Evolutionary conservation across 805 yeast genomes (phyloP), one percentile per base, ranked within the genome.

Genomic region (Candida schatavii): DNA sequence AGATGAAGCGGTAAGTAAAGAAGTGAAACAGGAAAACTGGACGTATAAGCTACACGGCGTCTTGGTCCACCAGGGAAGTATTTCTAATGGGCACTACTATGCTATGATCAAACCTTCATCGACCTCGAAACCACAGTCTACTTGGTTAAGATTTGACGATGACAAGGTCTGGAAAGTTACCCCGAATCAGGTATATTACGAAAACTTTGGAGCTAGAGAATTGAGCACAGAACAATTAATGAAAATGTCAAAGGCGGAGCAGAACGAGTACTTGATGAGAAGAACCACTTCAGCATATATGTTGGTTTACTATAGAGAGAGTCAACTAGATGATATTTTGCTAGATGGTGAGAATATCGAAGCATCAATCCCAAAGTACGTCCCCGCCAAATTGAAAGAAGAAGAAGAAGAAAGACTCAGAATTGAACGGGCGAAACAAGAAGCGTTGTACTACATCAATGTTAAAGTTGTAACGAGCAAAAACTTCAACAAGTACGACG

Each of bases 261-360:
- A 79, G 42, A 81, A 80, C 46, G 82, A 75, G 37, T 82, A 83
- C 46, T 46, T 67, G 35, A 66, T 85, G 22, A 78, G 87, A 49
- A 80, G 96, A 36, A 93, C 88, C 29, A 90, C 98, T 0, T 87
- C 93, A 32, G 99, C 99, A 2, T 93, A 93, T 57, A 93, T 93
- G 99, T 77, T 93, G 64, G 98, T 93, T 2, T 93, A 93, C 58
- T 77, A 90, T 47, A 75, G 95, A 41, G 80, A 86, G 55, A 66
- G 76, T 2, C 76, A 76, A 30, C 61, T 80, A 29, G 72, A 69
- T 2, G 74, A 72, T 10, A 71, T 91, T 13, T 70, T 93, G 44
- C 80, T 79, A 10, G 80, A 77, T 0, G 74, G 63, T 3, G 81
- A 75, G 37, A 75, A 79, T 5, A 51, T 60, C 11, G 44, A 55